A percentile compares a stretch with the other conserved stretches of the same genome.
Conservation (phyloP, 495 filamentous ascomycete species). For the Aspergillus kassunensis region DNA sequence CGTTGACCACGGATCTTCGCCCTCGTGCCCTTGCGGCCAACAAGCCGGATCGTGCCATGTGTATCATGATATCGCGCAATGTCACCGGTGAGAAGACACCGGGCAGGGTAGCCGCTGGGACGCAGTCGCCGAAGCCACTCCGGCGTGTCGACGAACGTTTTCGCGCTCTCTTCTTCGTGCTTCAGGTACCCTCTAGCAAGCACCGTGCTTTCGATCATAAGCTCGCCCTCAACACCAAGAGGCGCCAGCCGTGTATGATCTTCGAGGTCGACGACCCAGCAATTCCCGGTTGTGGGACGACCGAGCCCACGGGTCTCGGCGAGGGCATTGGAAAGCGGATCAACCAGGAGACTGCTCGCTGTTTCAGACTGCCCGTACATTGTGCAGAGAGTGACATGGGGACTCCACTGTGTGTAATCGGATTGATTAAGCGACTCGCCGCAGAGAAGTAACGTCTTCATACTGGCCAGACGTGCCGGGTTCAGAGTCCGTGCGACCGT, state of each 20-base stretch:
- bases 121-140: neutral
- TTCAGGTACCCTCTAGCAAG: conserved; percentile 52
- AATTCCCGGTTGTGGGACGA: neutral
- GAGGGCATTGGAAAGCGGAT: neutral
- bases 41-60: neutral
- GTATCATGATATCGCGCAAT: neutral
- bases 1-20: neutral
- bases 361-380: conserved; percentile 36
- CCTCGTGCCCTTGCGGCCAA: neutral
- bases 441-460: conserved; percentile 1
- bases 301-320: neutral
- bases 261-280: conserved; percentile 60
- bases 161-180: neutral
- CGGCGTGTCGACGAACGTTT: neutral
- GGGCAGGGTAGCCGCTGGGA: neutral
- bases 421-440: conserved; percentile 18
- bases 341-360: neutral
- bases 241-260: conserved; percentile 46
- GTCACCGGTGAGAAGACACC: neutral
- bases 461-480: neutral
- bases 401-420: neutral
- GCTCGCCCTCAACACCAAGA: conserved; percentile 50
- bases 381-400: conserved; percentile 11
- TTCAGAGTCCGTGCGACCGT: conserved; percentile 24
- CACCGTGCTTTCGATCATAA: conserved; percentile 50